Evolutionary conservation across 768 basidiomycete genomes (phyloP).

Genomic region (Cyclocybe cylindracea): DNA sequence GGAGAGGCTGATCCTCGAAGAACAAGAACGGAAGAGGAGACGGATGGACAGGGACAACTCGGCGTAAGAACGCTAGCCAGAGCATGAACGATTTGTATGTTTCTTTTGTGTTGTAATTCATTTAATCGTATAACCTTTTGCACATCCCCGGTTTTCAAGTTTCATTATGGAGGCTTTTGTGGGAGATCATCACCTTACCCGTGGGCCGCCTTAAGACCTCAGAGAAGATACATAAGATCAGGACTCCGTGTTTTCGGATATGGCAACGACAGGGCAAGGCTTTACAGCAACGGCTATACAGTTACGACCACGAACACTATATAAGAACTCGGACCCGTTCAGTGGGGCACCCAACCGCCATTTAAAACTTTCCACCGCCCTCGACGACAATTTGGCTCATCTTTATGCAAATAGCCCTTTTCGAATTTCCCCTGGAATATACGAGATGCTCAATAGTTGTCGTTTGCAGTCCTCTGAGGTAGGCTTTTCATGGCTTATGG

Average conservation of each 20-base stretch:
- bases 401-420: conserved; percentile 2
- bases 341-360: too few relatives aligned
- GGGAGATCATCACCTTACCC: neutral
- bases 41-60: conserved; percentile 60
- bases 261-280: too few relatives aligned
- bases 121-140: conserved; percentile 13
- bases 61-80: conserved; percentile 17
- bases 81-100: conserved; percentile 13
- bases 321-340: too few relatives aligned
- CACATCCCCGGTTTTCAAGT: neutral
- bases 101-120: conserved; percentile 18
- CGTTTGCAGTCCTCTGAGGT: too few relatives aligned
- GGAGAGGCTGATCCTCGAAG: conserved; percentile 86
- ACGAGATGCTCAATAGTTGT: conserved; percentile 8
- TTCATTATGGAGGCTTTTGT: neutral
- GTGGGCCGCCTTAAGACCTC: too few relatives aligned
- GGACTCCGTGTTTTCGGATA: too few relatives aligned
- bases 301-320: too few relatives aligned
- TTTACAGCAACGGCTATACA: too few relatives aligned
- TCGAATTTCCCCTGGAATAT: conserved; percentile 8
- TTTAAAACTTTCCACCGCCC: too few relatives aligned
- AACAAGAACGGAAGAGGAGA: conserved; percentile 86
- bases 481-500: too few relatives aligned
- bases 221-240: too few relatives aligned
- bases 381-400: too few relatives aligned